phyloP scores from a whole-genome alignment of 768 basidiomycete species.

The Albatrellus ellisii region DNA sequence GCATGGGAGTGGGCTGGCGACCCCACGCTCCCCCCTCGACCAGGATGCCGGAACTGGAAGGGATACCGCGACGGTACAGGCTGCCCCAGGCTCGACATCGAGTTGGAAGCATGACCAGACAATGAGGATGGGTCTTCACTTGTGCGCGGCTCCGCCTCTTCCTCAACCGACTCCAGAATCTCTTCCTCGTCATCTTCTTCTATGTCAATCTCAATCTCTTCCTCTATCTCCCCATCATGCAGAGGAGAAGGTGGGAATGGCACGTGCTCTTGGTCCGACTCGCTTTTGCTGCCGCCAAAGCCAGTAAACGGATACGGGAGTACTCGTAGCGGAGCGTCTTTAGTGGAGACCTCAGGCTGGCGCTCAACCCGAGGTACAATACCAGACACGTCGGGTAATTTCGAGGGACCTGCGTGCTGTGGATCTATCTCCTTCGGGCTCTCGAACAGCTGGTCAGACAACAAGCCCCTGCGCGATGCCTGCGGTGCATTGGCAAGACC shows the following conservation, averaged over 20 bases:
- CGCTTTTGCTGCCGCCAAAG: slow-evolving; percentile 33
- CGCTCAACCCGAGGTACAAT: slow-evolving; percentile 6
- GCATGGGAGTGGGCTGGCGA: slow-evolving; percentile 18
- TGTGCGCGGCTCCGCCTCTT: slow-evolving; percentile 20
- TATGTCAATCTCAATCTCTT: slow-evolving; percentile 17
- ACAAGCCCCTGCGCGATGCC: slow-evolving; percentile 41
- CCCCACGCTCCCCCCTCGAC: slow-evolving; percentile 29
- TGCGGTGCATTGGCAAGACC: slow-evolving; percentile 28
- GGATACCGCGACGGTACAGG: slow-evolving; percentile 61
- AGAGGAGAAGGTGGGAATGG: slow-evolving; percentile 66
- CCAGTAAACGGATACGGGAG: slow-evolving; percentile 64
- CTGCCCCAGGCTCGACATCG: slow-evolving; percentile 77
- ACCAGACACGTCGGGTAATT: slow-evolving; percentile 19
- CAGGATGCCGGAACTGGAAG: slow-evolving; percentile 47
- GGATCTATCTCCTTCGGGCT: slow-evolving; percentile 25
- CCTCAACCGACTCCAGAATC: slow-evolving; percentile 28
- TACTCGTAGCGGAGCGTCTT: slow-evolving; percentile 35
- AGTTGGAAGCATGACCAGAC: slow-evolving; percentile 35
- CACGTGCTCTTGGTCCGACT: slow-evolving; percentile 38
- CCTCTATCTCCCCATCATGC: slow-evolving; percentile 22
- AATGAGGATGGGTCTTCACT: slow-evolving; percentile 42
- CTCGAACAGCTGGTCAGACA: slow-evolving; percentile 55
- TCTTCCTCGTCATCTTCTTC: slow-evolving; percentile 29
- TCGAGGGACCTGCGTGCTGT: slow-evolving; percentile 11
- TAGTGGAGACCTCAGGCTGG: slow-evolving; percentile 30